phyloP scores from a whole-genome alignment of 306 rosid genomes.

The Pueraria montana region DNA sequence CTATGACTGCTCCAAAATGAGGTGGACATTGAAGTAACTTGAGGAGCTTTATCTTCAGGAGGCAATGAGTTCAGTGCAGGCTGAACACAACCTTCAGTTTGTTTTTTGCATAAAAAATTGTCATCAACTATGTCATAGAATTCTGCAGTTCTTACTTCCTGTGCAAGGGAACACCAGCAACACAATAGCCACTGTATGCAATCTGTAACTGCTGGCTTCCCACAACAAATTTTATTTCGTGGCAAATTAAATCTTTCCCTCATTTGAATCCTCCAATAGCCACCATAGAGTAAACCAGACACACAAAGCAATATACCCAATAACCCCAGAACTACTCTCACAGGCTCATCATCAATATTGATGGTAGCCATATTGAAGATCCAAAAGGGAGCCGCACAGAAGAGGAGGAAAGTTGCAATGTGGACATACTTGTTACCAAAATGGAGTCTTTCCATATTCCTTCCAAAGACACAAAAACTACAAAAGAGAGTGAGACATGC shows the following conservation, averaged over 20 bases:
- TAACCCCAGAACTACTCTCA: slow-evolving; percentile 49
- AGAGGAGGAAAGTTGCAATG: slow-evolving; percentile 56
- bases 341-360: slow-evolving; percentile 52
- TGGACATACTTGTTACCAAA: slow-evolving; percentile 71
- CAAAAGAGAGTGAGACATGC: slow-evolving; percentile 56
- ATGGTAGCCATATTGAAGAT: slow-evolving; percentile 63
- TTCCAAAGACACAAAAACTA: slow-evolving; percentile 60
- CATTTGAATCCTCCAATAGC: slow-evolving; percentile 74
- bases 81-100: background rate
- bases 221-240: slow-evolving; percentile 51
- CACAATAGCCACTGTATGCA: slow-evolving; percentile 67
- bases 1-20: slow-evolving; percentile 45
- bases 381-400: slow-evolving; percentile 66
- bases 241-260: slow-evolving; percentile 63
- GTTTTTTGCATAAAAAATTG: slow-evolving; percentile 43
- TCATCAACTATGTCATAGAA: slow-evolving; percentile 54
- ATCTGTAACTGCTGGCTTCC: slow-evolving; percentile 58
- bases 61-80: slow-evolving; percentile 53
- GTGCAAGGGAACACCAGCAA: slow-evolving; percentile 73
- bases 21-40: slow-evolving; percentile 42
- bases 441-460: slow-evolving; percentile 67
- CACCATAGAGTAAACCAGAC: slow-evolving; percentile 67
- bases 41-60: slow-evolving; percentile 50
- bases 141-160: slow-evolving; percentile 66
- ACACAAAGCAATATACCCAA: slow-evolving; percentile 55